phyloP scores from a whole-genome alignment of 1,284 basidiomycete species.

The Microbotryum violaceum region DNA sequence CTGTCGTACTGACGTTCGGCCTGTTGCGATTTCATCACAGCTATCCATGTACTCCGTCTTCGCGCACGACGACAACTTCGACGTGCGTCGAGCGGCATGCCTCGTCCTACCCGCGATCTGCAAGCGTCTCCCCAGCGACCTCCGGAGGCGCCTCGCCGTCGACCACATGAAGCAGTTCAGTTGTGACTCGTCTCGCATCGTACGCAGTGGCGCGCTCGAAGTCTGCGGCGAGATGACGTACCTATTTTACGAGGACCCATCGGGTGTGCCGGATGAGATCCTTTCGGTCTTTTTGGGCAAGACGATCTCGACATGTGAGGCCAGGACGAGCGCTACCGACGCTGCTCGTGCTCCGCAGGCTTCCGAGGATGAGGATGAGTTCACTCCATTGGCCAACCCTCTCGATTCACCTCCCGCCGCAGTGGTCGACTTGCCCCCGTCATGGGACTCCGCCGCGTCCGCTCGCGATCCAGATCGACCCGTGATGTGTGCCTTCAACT shows the following conservation, averaged over 20 bases:
- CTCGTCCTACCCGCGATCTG: slow-evolving; percentile 77
- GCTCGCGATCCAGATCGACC: slow-evolving; percentile 21
- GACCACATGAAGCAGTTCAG: slow-evolving; percentile 57
- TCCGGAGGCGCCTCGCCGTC: slow-evolving; percentile 57
- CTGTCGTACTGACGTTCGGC: not conserved
- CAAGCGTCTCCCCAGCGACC: slow-evolving; percentile 51
- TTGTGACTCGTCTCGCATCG: slow-evolving; percentile 59
- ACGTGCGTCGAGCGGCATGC: slow-evolving; percentile 82
- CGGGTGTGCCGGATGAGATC: slow-evolving; percentile 60
- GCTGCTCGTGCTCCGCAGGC: not conserved
- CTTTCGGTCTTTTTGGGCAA: slow-evolving; percentile 64
- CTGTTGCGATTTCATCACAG: slow-evolving; percentile 43
- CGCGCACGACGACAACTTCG: slow-evolving; percentile 63
- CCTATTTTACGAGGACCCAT: slow-evolving; percentile 60
- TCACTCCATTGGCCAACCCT: slow-evolving; percentile 12
- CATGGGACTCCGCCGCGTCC: slow-evolving; percentile 7
- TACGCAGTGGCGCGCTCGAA: slow-evolving; percentile 76
- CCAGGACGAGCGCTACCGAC: not conserved
- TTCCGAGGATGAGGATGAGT: slow-evolving; percentile 3
- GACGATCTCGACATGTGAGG: not conserved
- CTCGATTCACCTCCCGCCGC: slow-evolving; percentile 23
- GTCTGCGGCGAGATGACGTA: slow-evolving; percentile 85
- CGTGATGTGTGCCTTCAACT: slow-evolving; percentile 64
- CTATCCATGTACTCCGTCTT: slow-evolving; percentile 69
- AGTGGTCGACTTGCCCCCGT: slow-evolving; percentile 4